Base-by-base conservation (phyloP, 1,284 basidiomycete genomes). In the Tylopilus sp. region DNA sequence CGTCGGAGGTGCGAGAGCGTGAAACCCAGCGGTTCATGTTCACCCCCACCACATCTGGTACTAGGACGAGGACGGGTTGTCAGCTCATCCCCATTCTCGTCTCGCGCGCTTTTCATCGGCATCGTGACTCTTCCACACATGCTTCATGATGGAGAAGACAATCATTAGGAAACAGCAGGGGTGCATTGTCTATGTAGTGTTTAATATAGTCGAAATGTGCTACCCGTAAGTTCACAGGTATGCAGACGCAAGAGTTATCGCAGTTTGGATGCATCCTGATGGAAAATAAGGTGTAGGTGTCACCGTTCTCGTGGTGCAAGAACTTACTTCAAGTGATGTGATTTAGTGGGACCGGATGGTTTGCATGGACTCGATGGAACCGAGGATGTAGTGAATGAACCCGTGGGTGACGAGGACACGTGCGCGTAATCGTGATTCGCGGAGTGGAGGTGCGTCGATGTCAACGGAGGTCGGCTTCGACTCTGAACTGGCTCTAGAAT, bases 181-280 rank as follows among this genome's bases (percentile, higher is more conserved):
- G 68, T 0, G 66, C 67, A 57, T 83, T 75, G 61, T 87, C 83
- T 83, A 90, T 85, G 66, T 83, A 90, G 57, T 90, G 83, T 58
- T 87, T 88, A 55, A 90, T 90, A 89, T 39, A 88, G 79, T 13
- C 85, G 78, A 65, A 90, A 88, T 0, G 82, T 84, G 53, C 84
- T 84, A 7, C 73, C 76, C 1, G 80, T 88, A 33, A 90, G 77
- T 52, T 89, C 85, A 17, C 75, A 74, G 0, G 81, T 79, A 47
- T 78, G 84, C 19, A 90, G 68, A 31, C 83, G 76, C 1, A 83
- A 83, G 1, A 87, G 88, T 66, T 90, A 86, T 32, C 85, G 82
- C 31, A 90, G 72, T 57, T 77, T 79, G 2, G 72, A 57, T 67
- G n/a, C 11, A 15, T 33, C 43, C 28, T 6, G 24, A 37, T 57